Conservation (phyloP, 495 filamentous ascomycete genomes). For the Pseudomonodictys pantanalensis region DNA sequence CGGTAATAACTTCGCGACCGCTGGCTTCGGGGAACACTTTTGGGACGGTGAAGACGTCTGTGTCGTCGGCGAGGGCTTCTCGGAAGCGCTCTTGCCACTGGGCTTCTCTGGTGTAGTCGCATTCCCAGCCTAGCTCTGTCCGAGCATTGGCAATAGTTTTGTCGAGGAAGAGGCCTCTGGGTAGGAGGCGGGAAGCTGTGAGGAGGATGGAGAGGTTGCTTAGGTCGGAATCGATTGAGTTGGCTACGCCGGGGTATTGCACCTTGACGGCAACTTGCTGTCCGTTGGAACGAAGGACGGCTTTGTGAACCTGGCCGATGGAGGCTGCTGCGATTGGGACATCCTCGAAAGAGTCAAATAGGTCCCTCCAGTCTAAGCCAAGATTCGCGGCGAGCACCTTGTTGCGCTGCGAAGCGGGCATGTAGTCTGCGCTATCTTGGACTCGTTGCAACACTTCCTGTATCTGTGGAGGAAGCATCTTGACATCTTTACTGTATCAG, state of each 20-base stretch:
- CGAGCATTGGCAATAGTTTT: slow-evolving; percentile 98
- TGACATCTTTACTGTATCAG: slow-evolving; percentile 59
- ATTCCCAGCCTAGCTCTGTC: slow-evolving; percentile 91
- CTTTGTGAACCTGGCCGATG: slow-evolving; percentile 93
- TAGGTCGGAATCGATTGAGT: slow-evolving; percentile 91
- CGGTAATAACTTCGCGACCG: slow-evolving; percentile 84
- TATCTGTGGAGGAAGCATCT: slow-evolving; percentile 84
- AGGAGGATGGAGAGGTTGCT: slow-evolving; percentile 88
- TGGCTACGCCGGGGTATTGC: slow-evolving; percentile 95
- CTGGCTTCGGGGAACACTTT: slow-evolving; percentile 73
- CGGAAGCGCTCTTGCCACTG: slow-evolving; percentile 71
- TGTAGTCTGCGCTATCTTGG: slow-evolving; percentile 96
- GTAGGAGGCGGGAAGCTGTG: slow-evolving; percentile 81
- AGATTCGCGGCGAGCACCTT: slow-evolving; percentile 75
- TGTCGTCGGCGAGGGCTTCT: slow-evolving; percentile 65
- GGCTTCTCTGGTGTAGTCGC: slow-evolving; percentile 89
- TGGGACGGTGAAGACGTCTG: slow-evolving; percentile 73
- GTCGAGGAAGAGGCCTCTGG: slow-evolving; percentile 88
- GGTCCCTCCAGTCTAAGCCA: slow-evolving; percentile 77
- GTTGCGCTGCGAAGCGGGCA: slow-evolving; percentile 89
- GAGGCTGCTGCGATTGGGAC: slow-evolving; percentile 94
- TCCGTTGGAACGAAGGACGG: slow-evolving; percentile 70
- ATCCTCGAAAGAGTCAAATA: slow-evolving; percentile 83
- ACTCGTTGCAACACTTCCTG: slow-evolving; percentile 87
- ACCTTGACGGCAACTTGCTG: slow-evolving; percentile 87